A percentile compares a stretch with the other conserved stretches of the same genome.
Evolutionary conservation across 1,284 basidiomycete genomes (phyloP).

Genomic region (Malassezia restricta): DNA sequence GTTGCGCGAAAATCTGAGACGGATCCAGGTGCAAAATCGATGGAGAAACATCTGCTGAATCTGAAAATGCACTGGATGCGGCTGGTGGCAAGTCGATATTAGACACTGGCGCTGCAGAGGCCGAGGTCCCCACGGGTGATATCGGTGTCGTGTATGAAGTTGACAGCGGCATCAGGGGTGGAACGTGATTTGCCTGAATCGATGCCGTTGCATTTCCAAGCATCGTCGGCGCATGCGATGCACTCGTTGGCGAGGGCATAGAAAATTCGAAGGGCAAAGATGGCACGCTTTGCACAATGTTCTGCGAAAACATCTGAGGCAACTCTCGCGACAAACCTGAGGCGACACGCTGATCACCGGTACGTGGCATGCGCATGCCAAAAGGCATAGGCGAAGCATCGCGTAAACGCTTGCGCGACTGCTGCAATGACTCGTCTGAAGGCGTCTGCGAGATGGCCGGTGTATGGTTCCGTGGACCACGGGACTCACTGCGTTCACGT

Average conservation of each 20-base stretch:
- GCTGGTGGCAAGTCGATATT: neutral
- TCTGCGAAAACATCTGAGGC: conserved; percentile 21
- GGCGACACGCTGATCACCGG: conserved; percentile 39
- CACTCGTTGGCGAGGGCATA: conserved; percentile 17
- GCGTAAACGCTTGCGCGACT: conserved; percentile 29
- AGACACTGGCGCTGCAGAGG: neutral
- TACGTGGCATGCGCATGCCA: conserved; percentile 25
- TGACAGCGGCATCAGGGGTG: no score
- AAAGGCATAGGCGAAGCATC: conserved; percentile 36
- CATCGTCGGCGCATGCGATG: neutral
- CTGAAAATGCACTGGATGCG: no score
- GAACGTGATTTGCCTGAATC: no score
- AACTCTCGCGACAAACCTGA: conserved; percentile 39
- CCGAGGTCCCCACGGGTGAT: no score
- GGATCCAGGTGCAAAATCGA: conserved; percentile 11
- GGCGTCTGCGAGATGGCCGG: neutral
- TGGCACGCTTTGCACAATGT: conserved; percentile 25
- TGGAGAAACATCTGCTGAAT: neutral
- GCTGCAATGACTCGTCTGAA: neutral
- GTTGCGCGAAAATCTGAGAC: conserved; percentile 1
- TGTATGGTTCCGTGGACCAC: conserved; percentile 19
- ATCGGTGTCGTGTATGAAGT: no score
- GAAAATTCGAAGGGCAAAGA: conserved; percentile 30
- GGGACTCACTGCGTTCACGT: conserved; percentile 34
- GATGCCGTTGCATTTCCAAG: no score